These are phyloP conservation scores for Plasmodium knowlesi DNA, from an alignment of 169 alveolate genomes.

Conservation along the genomic window DNA sequence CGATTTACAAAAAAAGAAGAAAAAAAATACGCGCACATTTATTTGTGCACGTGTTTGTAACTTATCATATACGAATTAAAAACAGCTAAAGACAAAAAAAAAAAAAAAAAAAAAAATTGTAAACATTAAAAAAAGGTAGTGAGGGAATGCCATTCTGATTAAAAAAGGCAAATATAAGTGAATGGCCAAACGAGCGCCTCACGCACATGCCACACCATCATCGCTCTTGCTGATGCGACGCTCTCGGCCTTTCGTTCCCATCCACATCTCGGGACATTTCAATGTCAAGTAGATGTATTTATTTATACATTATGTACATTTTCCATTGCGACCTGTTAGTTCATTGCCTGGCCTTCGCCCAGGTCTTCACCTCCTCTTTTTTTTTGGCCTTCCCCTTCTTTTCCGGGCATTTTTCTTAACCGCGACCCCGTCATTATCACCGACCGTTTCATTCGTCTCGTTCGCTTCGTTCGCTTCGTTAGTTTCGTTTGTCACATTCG, in stretches of 20 bases:
- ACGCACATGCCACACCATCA: background rate
- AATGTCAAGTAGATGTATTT: background rate
- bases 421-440: background rate
- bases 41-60: background rate
- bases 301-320: background rate
- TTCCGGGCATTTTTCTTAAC: background rate
- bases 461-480: background rate
- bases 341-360: background rate
- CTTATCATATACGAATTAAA: background rate
- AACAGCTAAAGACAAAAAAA: background rate
- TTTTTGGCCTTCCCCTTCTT: conserved; percentile 3
- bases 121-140: background rate
- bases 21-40: background rate
- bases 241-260: background rate
- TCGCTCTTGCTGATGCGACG: background rate
- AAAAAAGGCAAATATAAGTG: background rate
- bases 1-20: background rate
- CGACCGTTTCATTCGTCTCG: background rate
- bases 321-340: background rate
- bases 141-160: background rate
- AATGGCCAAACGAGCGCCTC: background rate
- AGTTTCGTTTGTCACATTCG: background rate
- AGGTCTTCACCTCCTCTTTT: background rate
- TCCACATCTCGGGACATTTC: background rate
- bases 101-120: background rate